phyloP scores from a whole-genome alignment of 306 rosid genomes.

The Crataegus laevigata region DNA sequence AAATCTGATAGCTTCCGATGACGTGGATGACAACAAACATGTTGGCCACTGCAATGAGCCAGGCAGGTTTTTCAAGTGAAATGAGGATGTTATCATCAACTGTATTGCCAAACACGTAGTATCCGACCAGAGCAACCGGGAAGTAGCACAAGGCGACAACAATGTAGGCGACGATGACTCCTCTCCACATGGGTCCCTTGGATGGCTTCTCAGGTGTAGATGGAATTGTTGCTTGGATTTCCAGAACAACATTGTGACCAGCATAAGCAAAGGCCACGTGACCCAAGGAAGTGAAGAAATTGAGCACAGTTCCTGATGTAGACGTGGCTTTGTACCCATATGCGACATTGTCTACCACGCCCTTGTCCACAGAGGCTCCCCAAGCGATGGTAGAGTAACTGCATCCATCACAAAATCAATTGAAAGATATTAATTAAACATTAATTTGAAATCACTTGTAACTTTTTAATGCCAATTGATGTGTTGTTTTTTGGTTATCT shows the following conservation, averaged over 20 bases:
- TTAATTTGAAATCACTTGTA: neutral
- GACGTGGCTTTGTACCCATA: slow-evolving; percentile 43
- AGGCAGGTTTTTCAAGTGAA: slow-evolving; percentile 53
- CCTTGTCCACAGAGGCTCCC: slow-evolving; percentile 55
- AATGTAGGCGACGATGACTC: slow-evolving; percentile 78
- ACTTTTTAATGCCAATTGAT: too few relatives aligned
- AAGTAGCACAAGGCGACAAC: slow-evolving; percentile 84
- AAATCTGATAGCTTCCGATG: slow-evolving; percentile 91
- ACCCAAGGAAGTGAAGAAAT: slow-evolving; percentile 71
- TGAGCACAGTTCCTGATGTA: slow-evolving; percentile 44
- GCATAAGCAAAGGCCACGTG: slow-evolving; percentile 86
- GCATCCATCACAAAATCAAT: neutral
- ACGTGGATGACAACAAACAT: slow-evolving; percentile 85
- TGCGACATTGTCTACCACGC: slow-evolving; percentile 46
- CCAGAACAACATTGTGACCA: slow-evolving; percentile 91
- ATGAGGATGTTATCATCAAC: slow-evolving; percentile 54
- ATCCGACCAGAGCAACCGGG: slow-evolving; percentile 84
- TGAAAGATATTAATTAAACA: neutral
- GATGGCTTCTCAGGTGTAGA: slow-evolving; percentile 90
- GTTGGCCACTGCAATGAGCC: slow-evolving; percentile 85
- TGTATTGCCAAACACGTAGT: slow-evolving; percentile 56
- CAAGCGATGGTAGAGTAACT: slow-evolving; percentile 94
- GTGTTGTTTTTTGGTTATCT: too few relatives aligned
- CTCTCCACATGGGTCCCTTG: slow-evolving; percentile 91
- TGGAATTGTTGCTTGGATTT: slow-evolving; percentile 94